Evolutionary conservation across 1,284 basidiomycete genomes (phyloP).

Genomic region (Trichosporon asahii): DNA sequence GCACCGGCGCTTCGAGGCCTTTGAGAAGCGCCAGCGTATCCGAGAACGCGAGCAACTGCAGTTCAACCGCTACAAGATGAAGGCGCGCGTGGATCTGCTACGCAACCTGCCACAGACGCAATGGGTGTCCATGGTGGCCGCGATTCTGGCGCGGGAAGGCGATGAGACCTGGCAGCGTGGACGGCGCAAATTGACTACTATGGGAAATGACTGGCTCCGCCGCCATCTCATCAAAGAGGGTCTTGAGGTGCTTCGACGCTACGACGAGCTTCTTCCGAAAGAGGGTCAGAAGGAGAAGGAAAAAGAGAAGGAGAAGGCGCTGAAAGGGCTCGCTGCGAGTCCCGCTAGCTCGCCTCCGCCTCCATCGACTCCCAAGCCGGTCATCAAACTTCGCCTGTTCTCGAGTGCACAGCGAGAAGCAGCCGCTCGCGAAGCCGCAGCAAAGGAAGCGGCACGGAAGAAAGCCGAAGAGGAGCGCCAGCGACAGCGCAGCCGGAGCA

Average conservation of each 20-base stretch:
- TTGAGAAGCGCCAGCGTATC: constrained; percentile 77
- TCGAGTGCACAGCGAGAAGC: constrained; percentile 2
- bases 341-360: neutral
- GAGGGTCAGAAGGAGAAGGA: constrained; percentile 13
- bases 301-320: constrained; percentile 25
- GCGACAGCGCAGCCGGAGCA: neutral
- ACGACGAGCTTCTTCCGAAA: constrained; percentile 25
- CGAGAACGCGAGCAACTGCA: constrained; percentile 86
- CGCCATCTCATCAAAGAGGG: constrained; percentile 42
- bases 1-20: constrained; percentile 78
- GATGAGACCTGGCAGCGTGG: constrained; percentile 34
- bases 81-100: constrained; percentile 79
- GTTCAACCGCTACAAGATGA: constrained; percentile 85
- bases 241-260: constrained; percentile 42
- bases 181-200: constrained; percentile 31
- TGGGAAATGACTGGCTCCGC: constrained; percentile 44
- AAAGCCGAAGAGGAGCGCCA: neutral
- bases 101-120: constrained; percentile 49
- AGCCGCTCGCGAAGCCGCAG: neutral
- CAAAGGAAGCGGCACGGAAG: neutral
- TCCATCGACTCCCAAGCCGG: neutral
- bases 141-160: constrained; percentile 21
- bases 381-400: neutral
- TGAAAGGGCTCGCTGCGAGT: neutral
- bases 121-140: constrained; percentile 34